Conservation (phyloP, 1,139 yeast species). For the Pichia sp. region DNA sequence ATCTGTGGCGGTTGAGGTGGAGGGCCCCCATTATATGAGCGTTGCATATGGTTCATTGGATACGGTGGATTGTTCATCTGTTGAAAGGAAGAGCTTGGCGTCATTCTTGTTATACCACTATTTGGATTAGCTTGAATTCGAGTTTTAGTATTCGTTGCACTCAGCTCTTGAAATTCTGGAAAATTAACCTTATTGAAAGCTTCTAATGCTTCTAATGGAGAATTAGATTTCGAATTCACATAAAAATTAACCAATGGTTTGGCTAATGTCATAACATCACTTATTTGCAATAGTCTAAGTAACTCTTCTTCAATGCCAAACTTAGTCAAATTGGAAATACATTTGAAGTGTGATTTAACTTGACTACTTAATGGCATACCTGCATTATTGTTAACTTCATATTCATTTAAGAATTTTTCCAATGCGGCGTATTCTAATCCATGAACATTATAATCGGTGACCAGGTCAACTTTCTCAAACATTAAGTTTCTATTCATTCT, state of each 20-base stretch:
- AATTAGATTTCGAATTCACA: constrained; percentile 39
- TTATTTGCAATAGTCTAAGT: constrained; percentile 67
- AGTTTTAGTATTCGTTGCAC: background rate
- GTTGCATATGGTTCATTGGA: background rate
- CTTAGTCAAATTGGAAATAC: constrained; percentile 42
- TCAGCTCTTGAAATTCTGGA: constrained; percentile 2
- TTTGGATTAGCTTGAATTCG: background rate
- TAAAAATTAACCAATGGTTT: constrained; percentile 63
- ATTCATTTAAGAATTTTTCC: constrained; percentile 25
- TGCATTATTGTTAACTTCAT: constrained; percentile 13
- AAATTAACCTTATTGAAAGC: constrained; percentile 37
- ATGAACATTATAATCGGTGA: constrained; percentile 38
- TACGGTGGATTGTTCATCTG: background rate
- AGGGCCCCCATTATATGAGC: background rate
- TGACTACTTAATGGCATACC: constrained; percentile 18
- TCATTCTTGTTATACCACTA: background rate
- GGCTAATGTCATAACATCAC: constrained; percentile 74
- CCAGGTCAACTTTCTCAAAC: constrained; percentile 70
- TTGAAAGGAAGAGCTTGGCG: background rate
- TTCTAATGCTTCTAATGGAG: constrained; percentile 63
- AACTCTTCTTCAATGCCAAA: constrained; percentile 67
- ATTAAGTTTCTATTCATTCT: constrained; percentile 59
- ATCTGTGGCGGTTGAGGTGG: background rate
- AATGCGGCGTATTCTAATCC: constrained; percentile 43
- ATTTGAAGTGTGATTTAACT: constrained; percentile 35